phyloP scores from a whole-genome alignment of 768 basidiomycete species.

The Pisolithus tinctorius region DNA sequence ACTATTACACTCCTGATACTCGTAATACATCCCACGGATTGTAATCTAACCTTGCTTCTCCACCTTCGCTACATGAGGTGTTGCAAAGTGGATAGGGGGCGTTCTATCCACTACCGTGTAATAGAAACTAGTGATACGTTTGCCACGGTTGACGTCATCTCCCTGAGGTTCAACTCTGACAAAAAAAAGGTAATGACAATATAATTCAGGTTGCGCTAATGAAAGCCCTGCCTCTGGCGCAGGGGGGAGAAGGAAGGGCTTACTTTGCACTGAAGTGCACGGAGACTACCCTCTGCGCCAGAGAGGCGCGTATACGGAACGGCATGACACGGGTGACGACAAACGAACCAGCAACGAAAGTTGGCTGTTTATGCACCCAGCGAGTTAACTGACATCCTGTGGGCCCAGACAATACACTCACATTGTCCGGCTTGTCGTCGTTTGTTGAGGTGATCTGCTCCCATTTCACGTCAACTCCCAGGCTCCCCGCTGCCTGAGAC shows the following conservation, averaged over 20 bases:
- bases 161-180: not conserved
- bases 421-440: conserved; percentile 14
- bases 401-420: conserved; percentile 4
- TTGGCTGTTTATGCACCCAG: conserved; percentile 14
- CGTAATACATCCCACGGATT: not conserved
- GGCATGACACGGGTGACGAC: conserved; percentile 33
- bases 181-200: no score
- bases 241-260: conserved; percentile 2
- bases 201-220: conserved; percentile 21
- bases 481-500: conserved; percentile 12
- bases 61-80: conserved; percentile 7
- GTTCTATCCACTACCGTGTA: conserved; percentile 25
- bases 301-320: conserved; percentile 34
- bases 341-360: conserved; percentile 35
- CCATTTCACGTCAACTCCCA: conserved; percentile 28
- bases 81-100: conserved; percentile 27
- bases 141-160: conserved; percentile 14
- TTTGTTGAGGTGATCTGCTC: conserved; percentile 28
- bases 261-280: conserved; percentile 37
- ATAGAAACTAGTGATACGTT: conserved; percentile 30
- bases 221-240: not conserved
- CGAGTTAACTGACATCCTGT: no score
- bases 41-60: not conserved
- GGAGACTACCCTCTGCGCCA: conserved; percentile 28
- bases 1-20: not conserved